Percentiles rank a stretch among this genome's conserved stretches.
Evolutionary conservation across 805 yeast species (phyloP).

Genomic region (Kurtzmaniella cleridarum): DNA sequence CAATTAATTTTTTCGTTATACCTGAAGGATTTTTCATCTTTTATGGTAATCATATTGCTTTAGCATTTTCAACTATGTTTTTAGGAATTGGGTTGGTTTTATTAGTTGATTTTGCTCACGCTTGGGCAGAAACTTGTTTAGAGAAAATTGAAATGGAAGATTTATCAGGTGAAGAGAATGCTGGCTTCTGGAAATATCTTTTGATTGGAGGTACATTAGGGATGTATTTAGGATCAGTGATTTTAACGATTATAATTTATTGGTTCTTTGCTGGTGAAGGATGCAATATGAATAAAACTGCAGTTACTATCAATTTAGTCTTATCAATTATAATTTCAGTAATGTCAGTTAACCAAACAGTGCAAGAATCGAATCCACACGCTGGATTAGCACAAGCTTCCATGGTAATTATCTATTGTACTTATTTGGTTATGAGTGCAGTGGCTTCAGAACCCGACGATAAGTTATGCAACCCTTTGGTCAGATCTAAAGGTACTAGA

Average conservation of each 20-base stretch:
- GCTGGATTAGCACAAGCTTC: constrained; percentile 96
- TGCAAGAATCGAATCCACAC: constrained; percentile 89
- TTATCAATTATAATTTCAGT: constrained; percentile 59
- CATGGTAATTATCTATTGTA: constrained; percentile 91
- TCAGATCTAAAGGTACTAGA: constrained; percentile 85
- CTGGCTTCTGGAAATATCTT: constrained; percentile 70
- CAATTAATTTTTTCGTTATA: constrained; percentile 59
- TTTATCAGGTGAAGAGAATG: constrained; percentile 41
- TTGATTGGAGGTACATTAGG: constrained; percentile 80
- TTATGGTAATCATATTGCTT: constrained; percentile 89
- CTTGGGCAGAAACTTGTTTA: constrained; percentile 96
- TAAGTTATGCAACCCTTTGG: constrained; percentile 82
- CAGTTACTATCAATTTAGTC: constrained; percentile 71
- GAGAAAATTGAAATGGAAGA: constrained; percentile 82
- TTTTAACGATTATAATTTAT: constrained; percentile 75
- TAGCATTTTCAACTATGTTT: constrained; percentile 77
- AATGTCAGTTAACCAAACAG: constrained; percentile 70
- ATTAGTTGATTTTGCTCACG: constrained; percentile 94
- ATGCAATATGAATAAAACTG: constrained; percentile 85
- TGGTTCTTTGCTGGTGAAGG: constrained; percentile 74
- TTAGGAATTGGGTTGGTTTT: constrained; percentile 85
- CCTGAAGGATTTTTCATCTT: constrained; percentile 84
- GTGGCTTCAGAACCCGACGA: constrained; percentile 97
- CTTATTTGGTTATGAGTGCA: constrained; percentile 86
- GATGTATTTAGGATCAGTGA: constrained; percentile 74